Evolutionary conservation across 176 grass and related monocot genomes (phyloP).

Genomic region (Zoysia japonica): DNA sequence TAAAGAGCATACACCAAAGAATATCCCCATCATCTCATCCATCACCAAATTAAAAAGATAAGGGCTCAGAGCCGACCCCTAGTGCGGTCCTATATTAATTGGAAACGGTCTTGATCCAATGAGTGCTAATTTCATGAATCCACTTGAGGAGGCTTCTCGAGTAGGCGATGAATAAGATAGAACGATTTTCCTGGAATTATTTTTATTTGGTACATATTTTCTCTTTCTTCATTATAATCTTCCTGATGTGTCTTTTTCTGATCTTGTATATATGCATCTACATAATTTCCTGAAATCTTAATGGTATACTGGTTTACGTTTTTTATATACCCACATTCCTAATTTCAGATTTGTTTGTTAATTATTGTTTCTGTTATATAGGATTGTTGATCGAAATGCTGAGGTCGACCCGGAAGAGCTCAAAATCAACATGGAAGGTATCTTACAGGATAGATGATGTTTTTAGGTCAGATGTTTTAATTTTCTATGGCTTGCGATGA

Average conservation of each 20-base stretch:
- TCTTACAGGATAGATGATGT: slow-evolving; percentile 4
- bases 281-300: background rate
- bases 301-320: background rate
- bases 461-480: background rate
- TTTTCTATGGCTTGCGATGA: slow-evolving; percentile 2
- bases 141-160: background rate
- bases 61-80: too few species aligned
- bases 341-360: slow-evolving; percentile 10
- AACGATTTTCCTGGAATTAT: background rate
- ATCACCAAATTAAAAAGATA: too few species aligned
- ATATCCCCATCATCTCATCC: too few species aligned
- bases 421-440: slow-evolving; percentile 89
- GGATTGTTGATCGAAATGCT: slow-evolving; percentile 80
- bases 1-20: too few species aligned
- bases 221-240: background rate
- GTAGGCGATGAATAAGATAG: background rate
- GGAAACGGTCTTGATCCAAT: background rate
- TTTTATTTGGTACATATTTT: background rate
- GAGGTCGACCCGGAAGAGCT: slow-evolving; percentile 58
- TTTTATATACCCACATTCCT: background rate
- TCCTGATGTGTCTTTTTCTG: background rate
- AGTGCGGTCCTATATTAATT: too few species aligned
- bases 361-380: slow-evolving; percentile 30
- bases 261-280: background rate
- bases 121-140: background rate